phyloP scores from a whole-genome alignment of 352 stramenopile species.

The Globisporangium emineosum region DNA sequence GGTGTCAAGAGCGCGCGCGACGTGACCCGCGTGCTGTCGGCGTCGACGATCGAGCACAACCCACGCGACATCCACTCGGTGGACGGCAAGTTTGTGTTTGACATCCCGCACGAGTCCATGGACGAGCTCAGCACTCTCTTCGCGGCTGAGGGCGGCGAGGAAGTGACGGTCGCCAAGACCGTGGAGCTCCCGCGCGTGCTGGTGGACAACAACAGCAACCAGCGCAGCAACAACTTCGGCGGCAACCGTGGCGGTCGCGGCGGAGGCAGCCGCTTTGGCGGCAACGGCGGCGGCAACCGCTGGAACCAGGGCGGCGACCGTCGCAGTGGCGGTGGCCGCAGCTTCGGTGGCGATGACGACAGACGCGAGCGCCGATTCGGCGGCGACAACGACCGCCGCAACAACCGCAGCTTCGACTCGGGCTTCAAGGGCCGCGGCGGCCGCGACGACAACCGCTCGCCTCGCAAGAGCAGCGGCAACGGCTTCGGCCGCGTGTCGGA shows the following conservation, averaged over 20 bases:
- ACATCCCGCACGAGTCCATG: conserved; percentile 51
- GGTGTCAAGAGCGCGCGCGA: conserved; percentile 44
- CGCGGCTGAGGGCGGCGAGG: conserved; percentile 20
- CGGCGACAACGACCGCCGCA: conserved; percentile 24
- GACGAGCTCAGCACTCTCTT: conserved; percentile 48
- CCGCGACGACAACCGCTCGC: conserved; percentile 19
- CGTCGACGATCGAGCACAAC: conserved; percentile 36
- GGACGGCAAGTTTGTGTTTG: conserved; percentile 68
- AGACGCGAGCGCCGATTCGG: conserved; percentile 16
- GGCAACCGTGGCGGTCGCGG: conserved; percentile 23
- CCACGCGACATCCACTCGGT: conserved; percentile 53
- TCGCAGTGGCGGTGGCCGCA: conserved; percentile 24
- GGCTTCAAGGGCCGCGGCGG: conserved; percentile 34
- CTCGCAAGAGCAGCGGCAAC: conserved; percentile 19
- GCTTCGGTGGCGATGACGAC: conserved; percentile 22
- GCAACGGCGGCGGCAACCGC: conserved; percentile 24
- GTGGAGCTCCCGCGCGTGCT: conserved; percentile 60
- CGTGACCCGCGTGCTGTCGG: conserved; percentile 38
- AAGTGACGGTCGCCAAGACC: conserved; percentile 39
- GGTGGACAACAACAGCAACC: conserved; percentile 27
- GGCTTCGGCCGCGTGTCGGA: conserved; percentile 40
- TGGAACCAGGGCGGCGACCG: conserved; percentile 21
- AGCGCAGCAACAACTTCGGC: conserved; percentile 24
- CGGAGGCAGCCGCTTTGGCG: conserved; percentile 28
- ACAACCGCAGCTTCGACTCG: conserved; percentile 27